Conservation (phyloP, 345 rosid species). For the Atalantia buxifolia region DNA sequence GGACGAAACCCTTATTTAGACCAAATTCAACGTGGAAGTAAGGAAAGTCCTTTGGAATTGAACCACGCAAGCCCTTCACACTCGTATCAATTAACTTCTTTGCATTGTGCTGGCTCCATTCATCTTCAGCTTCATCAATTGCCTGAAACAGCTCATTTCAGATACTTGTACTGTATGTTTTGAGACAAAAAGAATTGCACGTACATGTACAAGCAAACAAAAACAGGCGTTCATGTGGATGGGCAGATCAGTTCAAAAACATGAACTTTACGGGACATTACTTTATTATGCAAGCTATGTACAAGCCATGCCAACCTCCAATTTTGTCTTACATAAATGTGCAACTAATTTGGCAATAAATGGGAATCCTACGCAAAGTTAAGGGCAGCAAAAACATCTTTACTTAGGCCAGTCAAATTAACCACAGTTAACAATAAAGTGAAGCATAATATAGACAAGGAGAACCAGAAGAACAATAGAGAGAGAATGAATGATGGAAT, state of each 20-base stretch:
- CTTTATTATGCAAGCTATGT: not conserved
- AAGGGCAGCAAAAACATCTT: not conserved
- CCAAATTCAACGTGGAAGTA: slow-evolving; percentile 96
- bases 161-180: not conserved
- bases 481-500: not conserved
- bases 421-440: not conserved
- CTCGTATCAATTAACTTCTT: slow-evolving; percentile 92
- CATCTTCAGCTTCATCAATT: slow-evolving; percentile 95
- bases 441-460: not conserved
- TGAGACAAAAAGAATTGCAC: not conserved
- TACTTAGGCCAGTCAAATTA: not conserved
- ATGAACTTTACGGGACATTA: not conserved
- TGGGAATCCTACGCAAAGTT: not conserved
- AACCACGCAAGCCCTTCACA: slow-evolving; percentile 72
- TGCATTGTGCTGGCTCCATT: slow-evolving; percentile 97
- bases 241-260: not conserved
- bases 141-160: slow-evolving; percentile 44
- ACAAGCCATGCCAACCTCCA: not conserved
- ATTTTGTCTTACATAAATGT: not conserved
- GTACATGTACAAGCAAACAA: not conserved
- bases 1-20: slow-evolving; percentile 73
- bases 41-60: slow-evolving; percentile 88
- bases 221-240: not conserved
- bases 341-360: not conserved
- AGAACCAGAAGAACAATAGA: slow-evolving; percentile 2